These are phyloP conservation scores for Cyamopsis tetragonoloba DNA, from an alignment of 306 rosid genomes.

Conservation along the genomic window DNA sequence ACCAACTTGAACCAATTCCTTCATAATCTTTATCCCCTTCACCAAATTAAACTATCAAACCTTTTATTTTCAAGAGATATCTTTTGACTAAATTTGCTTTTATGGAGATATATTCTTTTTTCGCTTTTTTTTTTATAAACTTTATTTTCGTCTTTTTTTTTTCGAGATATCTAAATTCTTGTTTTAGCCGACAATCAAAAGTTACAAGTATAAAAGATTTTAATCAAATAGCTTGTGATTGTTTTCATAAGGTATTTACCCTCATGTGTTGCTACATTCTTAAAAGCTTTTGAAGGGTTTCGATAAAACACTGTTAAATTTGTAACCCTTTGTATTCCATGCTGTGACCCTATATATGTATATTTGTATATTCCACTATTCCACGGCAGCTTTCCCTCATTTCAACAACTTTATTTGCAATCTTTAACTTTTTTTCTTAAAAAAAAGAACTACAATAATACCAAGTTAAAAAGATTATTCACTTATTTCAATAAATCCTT, in stretches of 20 bases:
- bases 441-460: not conserved
- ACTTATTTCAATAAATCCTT: not conserved
- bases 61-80: too few species aligned
- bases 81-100: too few species aligned
- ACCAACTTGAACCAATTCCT: not conserved
- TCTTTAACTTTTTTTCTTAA: constrained; percentile 27
- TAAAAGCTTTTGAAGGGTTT: constrained; percentile 12
- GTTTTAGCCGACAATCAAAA: constrained; percentile 1
- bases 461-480: not conserved
- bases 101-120: too few species aligned
- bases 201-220: not conserved
- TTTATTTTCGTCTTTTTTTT: not conserved
- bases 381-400: constrained; percentile 27
- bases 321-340: not conserved
- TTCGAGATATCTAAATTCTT: not conserved
- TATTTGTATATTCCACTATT: too few species aligned
- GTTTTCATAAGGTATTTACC: too few species aligned
- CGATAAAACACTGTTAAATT: not conserved
- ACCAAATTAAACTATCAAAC: too few species aligned
- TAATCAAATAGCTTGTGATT: not conserved
- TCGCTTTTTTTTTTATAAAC: too few species aligned
- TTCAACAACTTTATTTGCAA: constrained; percentile 29
- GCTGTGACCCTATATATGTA: too few species aligned
- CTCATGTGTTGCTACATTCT: not conserved
- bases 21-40: not conserved